These are phyloP conservation scores for Avena insularis DNA, from an alignment of 176 grass and related monocot species.

Conservation along the genomic window DNA sequence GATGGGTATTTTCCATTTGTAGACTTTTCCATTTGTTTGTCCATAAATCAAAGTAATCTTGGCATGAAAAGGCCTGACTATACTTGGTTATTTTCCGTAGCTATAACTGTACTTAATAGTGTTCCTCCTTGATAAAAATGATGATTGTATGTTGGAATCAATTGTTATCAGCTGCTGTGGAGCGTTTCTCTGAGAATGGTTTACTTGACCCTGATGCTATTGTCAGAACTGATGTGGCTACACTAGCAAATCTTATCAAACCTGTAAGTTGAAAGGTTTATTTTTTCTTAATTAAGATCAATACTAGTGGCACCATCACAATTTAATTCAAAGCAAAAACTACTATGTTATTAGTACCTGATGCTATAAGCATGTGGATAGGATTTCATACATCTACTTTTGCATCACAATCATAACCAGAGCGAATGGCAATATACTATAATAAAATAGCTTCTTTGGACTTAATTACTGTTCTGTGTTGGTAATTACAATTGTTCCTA, in stretches of 20 bases:
- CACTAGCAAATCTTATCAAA: conserved; percentile 78
- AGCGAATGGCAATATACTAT: conserved; percentile 23
- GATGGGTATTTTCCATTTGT: background rate
- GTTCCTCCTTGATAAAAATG: conserved; percentile 35
- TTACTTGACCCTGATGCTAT: conserved; percentile 87
- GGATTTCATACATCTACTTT: conserved; percentile 12
- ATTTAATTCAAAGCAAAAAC: background rate
- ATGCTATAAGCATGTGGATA: background rate
- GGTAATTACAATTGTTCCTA: conserved; percentile 18
- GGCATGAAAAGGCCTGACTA: conserved; percentile 4
- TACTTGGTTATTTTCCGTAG: conserved; percentile 4
- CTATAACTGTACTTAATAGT: conserved; percentile 6
- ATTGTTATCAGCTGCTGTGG: conserved; percentile 80
- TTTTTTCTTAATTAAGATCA: conserved; percentile 29
- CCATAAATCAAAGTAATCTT: conserved; percentile 25
- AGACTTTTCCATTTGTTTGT: background rate
- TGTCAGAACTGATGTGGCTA: conserved; percentile 72
- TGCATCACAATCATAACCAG: background rate
- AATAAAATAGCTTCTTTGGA: conserved; percentile 26
- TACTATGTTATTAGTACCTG: conserved; percentile 7
- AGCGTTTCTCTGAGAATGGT: conserved; percentile 71
- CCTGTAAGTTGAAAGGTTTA: conserved; percentile 62
- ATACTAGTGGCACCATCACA: background rate
- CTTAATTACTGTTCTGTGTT: background rate
- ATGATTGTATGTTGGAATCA: conserved; percentile 46